phyloP scores from a whole-genome alignment of 2,329 filamentous ascomycete genomes.

The Colletotrichum filicis region DNA sequence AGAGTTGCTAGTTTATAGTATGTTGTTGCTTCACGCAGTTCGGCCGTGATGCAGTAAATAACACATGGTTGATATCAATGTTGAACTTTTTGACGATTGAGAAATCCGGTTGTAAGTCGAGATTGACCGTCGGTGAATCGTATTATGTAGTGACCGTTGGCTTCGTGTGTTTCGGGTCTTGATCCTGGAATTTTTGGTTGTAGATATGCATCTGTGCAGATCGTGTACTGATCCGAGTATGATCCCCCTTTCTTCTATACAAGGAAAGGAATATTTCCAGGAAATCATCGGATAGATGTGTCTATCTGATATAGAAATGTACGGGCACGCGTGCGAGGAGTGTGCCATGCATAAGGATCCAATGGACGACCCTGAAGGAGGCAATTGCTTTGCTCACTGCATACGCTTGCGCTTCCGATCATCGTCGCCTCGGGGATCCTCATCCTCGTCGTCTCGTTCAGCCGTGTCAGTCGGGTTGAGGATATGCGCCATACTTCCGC shows the following conservation, averaged over 20 bases:
- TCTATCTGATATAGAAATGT: conserved; percentile 20
- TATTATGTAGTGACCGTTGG: conserved; percentile 26
- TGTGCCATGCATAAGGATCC: background rate
- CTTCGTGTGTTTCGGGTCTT: conserved; percentile 29
- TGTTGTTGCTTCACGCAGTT: conserved; percentile 5
- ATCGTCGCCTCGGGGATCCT: conserved; percentile 65
- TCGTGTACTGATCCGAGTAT: background rate
- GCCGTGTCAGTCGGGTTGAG: conserved; percentile 69
- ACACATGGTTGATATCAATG: background rate
- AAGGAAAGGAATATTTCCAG: conserved; percentile 17
- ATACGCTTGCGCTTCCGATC: conserved; percentile 72
- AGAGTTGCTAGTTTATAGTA: background rate
- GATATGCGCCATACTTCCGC: conserved; percentile 72
- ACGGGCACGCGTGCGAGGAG: conserved; percentile 1
- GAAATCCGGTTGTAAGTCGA: background rate
- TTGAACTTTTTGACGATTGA: conserved; percentile 13
- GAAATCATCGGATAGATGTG: conserved; percentile 14
- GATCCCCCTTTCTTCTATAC: conserved; percentile 20
- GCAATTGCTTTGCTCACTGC: conserved; percentile 47
- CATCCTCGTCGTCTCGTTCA: conserved; percentile 67
- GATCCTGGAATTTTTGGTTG: conserved; percentile 7
- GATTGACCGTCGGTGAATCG: background rate
- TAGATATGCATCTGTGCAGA: conserved; percentile 15
- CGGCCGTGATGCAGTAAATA: conserved; percentile 26
- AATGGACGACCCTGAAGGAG: background rate